Base-by-base conservation (phyloP, 2,329 filamentous ascomycete genomes). In the Claviceps pusilla region DNA sequence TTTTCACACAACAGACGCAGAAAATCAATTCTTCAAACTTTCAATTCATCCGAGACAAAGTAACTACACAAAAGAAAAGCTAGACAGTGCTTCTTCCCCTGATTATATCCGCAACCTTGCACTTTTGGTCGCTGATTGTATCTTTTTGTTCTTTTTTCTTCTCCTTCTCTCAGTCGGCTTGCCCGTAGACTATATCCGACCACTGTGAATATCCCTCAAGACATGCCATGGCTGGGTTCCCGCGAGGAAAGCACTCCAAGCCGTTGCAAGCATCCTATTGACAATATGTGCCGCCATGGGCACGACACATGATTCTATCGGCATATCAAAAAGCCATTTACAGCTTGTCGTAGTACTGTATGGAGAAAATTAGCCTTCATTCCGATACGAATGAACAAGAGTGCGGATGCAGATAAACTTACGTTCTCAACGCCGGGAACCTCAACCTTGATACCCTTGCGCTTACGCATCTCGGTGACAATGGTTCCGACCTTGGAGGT, bases 391-490 rank as follows among this genome's bases (percentile, higher is more conserved):
- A 39, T 24, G 33, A 49, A 11, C 7, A 47, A 5, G 0, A 7
- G 29, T 9, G 6, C 39, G 16, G 33, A 41, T 56, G 37, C 4
- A 43, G n/a, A 6, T 19, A 56, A 61, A 87, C 88, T 89, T 83
- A 93, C 89, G 82, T 96, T 95, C 71, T 89, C 88, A 78, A 89
- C 84, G 72, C 86, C 87, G 66, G 93, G 91, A 71, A 96, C 87
- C 68, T 89, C 82, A 69, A 86, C 77, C 89, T 98, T 98, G 81
- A 98, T 79, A 89, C 91, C 93, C 89, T 98, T 98, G 77, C 91
- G 88, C 85, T 96, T 96, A 72, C 93, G 89, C 86, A 94, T 95
- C 57, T 85, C 82, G 71, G 79, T 76, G 66, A 97, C 89, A 66
- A 96, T 79, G 71, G 81, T 73, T 71, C 90, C 93, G 66, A 86